Base-by-base conservation (phyloP, 1,284 basidiomycete genomes). In the Malassezia arunalokei region DNA sequence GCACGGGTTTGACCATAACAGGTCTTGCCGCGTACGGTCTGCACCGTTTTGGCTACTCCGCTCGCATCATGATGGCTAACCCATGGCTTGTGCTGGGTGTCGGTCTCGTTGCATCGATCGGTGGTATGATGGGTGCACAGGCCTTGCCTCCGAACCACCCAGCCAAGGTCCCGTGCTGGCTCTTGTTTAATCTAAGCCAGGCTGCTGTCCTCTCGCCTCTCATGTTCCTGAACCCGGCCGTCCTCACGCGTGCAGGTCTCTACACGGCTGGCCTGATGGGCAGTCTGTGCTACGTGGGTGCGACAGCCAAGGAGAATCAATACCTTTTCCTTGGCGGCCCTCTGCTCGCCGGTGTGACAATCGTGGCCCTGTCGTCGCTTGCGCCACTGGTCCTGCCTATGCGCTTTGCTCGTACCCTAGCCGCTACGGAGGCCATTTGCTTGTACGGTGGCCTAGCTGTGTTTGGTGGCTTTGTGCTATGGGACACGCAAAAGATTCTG, bases 251-350 rank as follows among this genome's bases (percentile, higher is more conserved):
- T 38, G 89, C 88, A 8, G 88, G 86, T 9, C 76, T 92, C 5
- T 92, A 92, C 75, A 91, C 88, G 0, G 80, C 82, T 40, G 88
- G 87, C 41, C 80, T 89, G 3, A 82, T 90, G 15, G 88, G 87
- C 47, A 71, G 69, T 6, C 79, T 91, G 29, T 84, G 83, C 33
- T 92, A 88, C 68, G 80, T 92, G 28, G 88, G 88, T 30, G 87
- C 87, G 8, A 92, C 89, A 15, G 88, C 88, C 29, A 83, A 78
- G 62, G 86, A 83, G 64, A 86, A 90, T 74, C 84, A 82, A 71
- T 92, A 84, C 73, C 75, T 92, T 30, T 84, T 85, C 75, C 80
- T 88, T 75, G 88, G 88, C 20, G 73, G 74, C 12, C 75, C 75
- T 1, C 64, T 76, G 38, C 65, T 92, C 24, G 87, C 87, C 15